Evolutionary conservation across 2,329 filamentous ascomycete genomes (phyloP).

Genomic region (Thelonectria olida): DNA sequence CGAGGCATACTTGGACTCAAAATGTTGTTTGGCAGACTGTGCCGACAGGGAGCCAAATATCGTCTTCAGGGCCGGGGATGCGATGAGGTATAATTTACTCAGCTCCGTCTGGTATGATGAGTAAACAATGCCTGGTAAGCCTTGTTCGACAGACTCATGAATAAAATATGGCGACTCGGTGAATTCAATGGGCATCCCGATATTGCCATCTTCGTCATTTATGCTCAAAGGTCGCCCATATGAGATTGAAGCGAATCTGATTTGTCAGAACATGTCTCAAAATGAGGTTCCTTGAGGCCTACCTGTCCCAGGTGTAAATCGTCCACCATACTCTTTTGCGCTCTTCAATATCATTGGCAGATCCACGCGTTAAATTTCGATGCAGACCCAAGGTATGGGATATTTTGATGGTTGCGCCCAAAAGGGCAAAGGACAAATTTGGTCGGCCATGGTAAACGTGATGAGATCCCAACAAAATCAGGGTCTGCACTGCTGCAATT

Average conservation of each 20-base stretch:
- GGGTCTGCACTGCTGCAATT: too few relatives aligned
- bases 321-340: conserved; percentile 13
- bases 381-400: conserved; percentile 6
- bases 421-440: too few relatives aligned
- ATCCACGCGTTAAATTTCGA: not conserved
- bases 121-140: not conserved
- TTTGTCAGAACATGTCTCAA: not conserved
- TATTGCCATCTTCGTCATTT: conserved; percentile 4
- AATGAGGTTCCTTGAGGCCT: not conserved
- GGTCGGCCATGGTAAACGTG: too few relatives aligned
- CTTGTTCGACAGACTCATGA: not conserved
- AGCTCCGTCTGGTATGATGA: conserved; percentile 2
- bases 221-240: conserved; percentile 5
- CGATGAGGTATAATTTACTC: conserved; percentile 7
- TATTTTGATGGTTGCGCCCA: too few relatives aligned
- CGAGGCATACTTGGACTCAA: not conserved
- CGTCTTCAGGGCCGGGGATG: conserved; percentile 2
- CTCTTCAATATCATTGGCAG: not conserved
- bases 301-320: conserved; percentile 9
- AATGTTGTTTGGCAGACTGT: not conserved
- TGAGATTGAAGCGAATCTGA: conserved; percentile 7
- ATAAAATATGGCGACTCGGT: conserved; percentile 2
- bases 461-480: too few relatives aligned
- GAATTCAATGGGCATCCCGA: not conserved
- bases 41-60: conserved; percentile 1